Conservation (phyloP, 352 stramenopile species). For the Pythium diclinum region DNA sequence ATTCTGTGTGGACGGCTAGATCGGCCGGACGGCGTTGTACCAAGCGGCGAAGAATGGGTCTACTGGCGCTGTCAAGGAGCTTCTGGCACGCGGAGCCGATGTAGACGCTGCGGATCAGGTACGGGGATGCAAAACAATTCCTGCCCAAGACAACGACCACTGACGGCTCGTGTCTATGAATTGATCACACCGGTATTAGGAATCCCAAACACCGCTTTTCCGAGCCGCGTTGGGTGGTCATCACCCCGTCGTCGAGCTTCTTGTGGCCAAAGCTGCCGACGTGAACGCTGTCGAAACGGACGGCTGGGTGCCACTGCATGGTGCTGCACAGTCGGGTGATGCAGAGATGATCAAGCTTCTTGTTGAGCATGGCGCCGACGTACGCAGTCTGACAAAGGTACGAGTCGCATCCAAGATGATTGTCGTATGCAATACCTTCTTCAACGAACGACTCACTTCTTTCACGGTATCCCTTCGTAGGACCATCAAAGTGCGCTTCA, state of each 20-base stretch:
- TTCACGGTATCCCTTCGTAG: no score
- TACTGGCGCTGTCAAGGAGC: background rate
- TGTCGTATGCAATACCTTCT: no score
- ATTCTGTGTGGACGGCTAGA: background rate
- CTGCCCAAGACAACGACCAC: background rate
- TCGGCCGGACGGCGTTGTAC: background rate
- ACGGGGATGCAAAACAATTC: no score
- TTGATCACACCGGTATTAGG: background rate
- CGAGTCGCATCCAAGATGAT: no score
- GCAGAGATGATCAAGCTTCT: background rate
- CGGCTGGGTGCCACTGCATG: background rate
- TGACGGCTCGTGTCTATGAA: background rate
- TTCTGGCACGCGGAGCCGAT: background rate
- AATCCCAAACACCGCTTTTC: background rate
- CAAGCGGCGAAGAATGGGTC: background rate
- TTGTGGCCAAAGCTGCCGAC: background rate
- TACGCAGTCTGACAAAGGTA: no score
- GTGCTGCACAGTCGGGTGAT: background rate
- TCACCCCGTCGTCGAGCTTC: background rate
- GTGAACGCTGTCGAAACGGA: background rate
- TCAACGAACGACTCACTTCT: no score
- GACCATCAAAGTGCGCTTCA: no score
- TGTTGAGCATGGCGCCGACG: background rate
- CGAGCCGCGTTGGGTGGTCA: background rate
- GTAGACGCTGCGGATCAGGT: background rate